Percentiles rank a stretch among this genome's conserved stretches.
These are phyloP conservation scores for Incumbomyces delicatus DNA, from an alignment of 2,329 filamentous ascomycete species.

Conservation along the genomic window DNA sequence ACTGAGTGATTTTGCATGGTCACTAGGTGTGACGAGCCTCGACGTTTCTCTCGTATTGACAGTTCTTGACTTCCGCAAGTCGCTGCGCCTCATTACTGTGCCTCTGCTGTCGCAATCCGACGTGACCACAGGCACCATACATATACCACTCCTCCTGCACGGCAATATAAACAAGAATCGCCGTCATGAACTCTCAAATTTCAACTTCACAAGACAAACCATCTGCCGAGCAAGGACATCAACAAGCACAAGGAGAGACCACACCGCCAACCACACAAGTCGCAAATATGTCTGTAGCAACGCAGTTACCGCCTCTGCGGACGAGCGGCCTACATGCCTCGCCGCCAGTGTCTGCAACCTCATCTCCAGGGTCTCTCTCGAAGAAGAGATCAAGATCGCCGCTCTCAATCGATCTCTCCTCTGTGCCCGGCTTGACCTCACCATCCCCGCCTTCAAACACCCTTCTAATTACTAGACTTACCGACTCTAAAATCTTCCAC, in stretches of 20 bases:
- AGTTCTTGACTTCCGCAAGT: background rate
- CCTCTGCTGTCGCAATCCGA: background rate
- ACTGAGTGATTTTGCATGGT: background rate
- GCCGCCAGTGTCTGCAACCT: conserved; percentile 9
- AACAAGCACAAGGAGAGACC: background rate
- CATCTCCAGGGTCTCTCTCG: conserved; percentile 23
- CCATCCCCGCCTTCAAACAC: conserved; percentile 42
- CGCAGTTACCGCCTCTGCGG: conserved; percentile 3
- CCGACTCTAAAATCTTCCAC: conserved; percentile 38
- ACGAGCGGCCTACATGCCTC: conserved; percentile 2
- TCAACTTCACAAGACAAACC: background rate
- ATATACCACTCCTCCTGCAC: no score
- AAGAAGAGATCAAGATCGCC: conserved; percentile 21
- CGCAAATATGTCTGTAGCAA: conserved; percentile 4
- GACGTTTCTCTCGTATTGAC: no score
- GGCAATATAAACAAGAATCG: background rate
- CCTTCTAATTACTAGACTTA: conserved; percentile 41
- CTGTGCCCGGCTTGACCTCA: conserved; percentile 34
- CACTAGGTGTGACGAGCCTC: background rate
- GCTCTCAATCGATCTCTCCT: conserved; percentile 38
- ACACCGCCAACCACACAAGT: background rate
- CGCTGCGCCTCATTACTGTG: conserved; percentile 4
- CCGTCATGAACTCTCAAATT: background rate
- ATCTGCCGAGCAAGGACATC: background rate
- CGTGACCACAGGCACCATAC: no score